Evolutionary conservation across 1,284 basidiomycete species (phyloP).

Genomic region (Anthracocystis panici-leucophaei): DNA sequence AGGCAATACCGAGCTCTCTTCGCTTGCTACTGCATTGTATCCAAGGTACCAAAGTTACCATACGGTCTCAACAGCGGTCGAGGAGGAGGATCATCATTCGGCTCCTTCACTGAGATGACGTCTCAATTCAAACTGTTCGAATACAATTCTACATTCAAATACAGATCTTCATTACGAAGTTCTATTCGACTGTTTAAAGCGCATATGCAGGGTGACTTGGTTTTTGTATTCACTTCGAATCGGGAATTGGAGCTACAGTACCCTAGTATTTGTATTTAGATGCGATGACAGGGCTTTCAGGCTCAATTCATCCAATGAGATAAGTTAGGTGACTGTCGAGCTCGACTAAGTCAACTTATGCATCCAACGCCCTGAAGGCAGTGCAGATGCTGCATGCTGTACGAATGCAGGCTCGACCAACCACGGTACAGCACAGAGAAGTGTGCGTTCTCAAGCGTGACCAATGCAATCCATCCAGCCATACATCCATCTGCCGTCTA

Average conservation of each 20-base stretch:
- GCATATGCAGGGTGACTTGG: slow-evolving; percentile 2
- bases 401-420: too few relatives aligned
- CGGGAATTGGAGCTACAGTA: not conserved
- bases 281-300: slow-evolving; percentile 11
- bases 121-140: too few relatives aligned
- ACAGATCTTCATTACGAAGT: too few relatives aligned
- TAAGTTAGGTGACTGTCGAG: not conserved
- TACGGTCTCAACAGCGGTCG: too few relatives aligned
- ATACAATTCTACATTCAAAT: too few relatives aligned
- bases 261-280: not conserved
- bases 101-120: too few relatives aligned
- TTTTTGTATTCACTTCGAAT: not conserved
- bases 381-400: not conserved
- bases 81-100: too few relatives aligned
- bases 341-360: not conserved
- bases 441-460: not conserved
- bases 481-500: not conserved
- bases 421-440: too few relatives aligned
- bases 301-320: slow-evolving; percentile 5
- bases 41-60: too few relatives aligned
- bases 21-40: too few relatives aligned
- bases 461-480: not conserved
- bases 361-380: not conserved
- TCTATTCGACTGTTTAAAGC: too few relatives aligned
- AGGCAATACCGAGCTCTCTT: too few relatives aligned